A percentile compares a stretch with the other conserved stretches of the same genome.
phyloP scores from a whole-genome alignment of 2,329 filamentous ascomycete genomes.

The Fusarium sp. region DNA sequence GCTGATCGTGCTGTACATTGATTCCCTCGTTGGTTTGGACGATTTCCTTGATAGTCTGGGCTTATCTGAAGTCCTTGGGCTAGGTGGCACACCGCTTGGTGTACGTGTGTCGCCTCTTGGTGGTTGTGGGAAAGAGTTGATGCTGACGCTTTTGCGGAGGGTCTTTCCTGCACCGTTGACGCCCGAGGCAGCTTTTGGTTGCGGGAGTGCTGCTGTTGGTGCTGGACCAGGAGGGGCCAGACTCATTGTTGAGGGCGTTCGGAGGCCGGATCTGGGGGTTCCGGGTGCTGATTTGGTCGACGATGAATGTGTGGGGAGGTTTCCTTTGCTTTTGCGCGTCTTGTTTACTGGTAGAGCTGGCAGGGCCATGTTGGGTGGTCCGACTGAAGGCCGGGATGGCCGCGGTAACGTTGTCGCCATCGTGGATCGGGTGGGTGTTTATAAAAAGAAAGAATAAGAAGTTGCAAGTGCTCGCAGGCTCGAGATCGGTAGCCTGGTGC shows the following conservation, averaged over 20 bases:
- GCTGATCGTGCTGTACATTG: conserved; percentile 62
- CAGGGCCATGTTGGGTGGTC: conserved; percentile 77
- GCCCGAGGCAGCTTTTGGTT: conserved; percentile 66
- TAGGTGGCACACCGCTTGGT: conserved; percentile 70
- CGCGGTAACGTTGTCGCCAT: conserved; percentile 71
- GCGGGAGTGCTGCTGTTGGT: conserved; percentile 65
- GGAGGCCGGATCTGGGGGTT: conserved; percentile 68
- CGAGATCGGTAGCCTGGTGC: conserved; percentile 35
- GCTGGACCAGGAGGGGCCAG: conserved; percentile 66
- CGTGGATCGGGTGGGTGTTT: conserved; percentile 9
- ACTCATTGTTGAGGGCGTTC: conserved; percentile 68
- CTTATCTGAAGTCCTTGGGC: conserved; percentile 67
- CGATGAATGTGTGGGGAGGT: conserved; percentile 53
- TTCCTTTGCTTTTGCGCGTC: conserved; percentile 74
- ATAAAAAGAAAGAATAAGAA: conserved; percentile 17
- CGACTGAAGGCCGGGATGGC: conserved; percentile 74
- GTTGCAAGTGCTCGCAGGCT: conserved; percentile 36
- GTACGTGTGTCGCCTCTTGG: conserved; percentile 72
- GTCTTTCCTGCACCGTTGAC: conserved; percentile 73
- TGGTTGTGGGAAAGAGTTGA: conserved; percentile 92
- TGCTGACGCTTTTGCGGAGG: conserved; percentile 89
- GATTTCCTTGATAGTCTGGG: conserved; percentile 61
- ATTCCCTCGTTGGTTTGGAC: conserved; percentile 66
- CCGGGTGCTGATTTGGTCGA: conserved; percentile 57
- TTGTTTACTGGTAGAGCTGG: conserved; percentile 81